Evolutionary conservation across 2,329 filamentous ascomycete genomes (phyloP).

Genomic region (Triangularia setosa): DNA sequence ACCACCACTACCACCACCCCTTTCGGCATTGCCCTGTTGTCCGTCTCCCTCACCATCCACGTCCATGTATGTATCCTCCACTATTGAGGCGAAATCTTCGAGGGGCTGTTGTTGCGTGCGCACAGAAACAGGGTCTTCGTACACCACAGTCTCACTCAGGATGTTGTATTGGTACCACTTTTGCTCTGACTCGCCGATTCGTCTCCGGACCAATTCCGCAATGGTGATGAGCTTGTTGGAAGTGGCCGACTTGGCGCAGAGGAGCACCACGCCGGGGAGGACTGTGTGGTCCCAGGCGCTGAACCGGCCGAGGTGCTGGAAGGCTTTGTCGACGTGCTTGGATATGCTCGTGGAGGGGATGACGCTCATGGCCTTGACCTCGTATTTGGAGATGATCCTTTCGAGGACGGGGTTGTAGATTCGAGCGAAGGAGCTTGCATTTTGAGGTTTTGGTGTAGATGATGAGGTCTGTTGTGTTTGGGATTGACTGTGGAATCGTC

Average conservation of each 20-base stretch:
- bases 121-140: conserved; percentile 30
- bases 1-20: conserved; percentile 28
- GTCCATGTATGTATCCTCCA: conserved; percentile 43
- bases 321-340: conserved; percentile 46
- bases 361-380: conserved; percentile 50
- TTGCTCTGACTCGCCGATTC: conserved; percentile 45
- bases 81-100: conserved; percentile 22
- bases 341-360: conserved; percentile 58
- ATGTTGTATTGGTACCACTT: conserved; percentile 57
- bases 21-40: conserved; percentile 38
- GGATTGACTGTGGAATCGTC: background rate
- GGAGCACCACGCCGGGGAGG: conserved; percentile 39
- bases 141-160: conserved; percentile 44
- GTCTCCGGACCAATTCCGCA: conserved; percentile 60
- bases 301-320: conserved; percentile 41
- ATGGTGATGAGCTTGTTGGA: conserved; percentile 65
- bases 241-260: conserved; percentile 49
- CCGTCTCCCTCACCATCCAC: conserved; percentile 21
- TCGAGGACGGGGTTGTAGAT: conserved; percentile 41
- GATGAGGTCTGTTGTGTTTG: background rate
- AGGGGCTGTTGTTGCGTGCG: conserved; percentile 17
- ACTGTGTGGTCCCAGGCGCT: conserved; percentile 24
- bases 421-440: conserved; percentile 26
- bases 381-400: conserved; percentile 44
- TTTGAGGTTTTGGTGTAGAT: conserved; percentile 8